Evolutionary conservation across 1,284 basidiomycete species (phyloP).

Genomic region (Volvariella volvacea): DNA sequence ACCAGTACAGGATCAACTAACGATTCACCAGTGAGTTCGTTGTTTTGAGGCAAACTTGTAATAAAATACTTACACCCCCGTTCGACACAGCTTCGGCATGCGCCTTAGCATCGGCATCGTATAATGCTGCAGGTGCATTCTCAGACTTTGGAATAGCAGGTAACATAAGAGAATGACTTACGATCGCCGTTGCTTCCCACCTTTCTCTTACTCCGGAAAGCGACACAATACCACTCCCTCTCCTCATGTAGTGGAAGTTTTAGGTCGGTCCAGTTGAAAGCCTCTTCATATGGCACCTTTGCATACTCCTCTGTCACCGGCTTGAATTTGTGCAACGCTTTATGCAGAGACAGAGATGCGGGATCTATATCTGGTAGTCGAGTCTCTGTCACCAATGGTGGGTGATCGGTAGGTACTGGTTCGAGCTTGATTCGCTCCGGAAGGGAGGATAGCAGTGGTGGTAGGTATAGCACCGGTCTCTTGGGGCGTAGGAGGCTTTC

Average conservation of each 20-base stretch:
- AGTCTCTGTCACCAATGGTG: constrained; percentile 58
- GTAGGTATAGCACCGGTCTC: constrained; percentile 66
- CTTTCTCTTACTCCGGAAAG: constrained; percentile 77
- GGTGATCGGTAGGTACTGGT: constrained; percentile 20
- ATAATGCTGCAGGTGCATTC: constrained; percentile 49
- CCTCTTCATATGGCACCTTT: constrained; percentile 51
- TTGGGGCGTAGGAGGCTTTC: constrained; percentile 28
- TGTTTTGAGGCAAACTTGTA: constrained; percentile 5
- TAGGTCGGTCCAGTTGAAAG: constrained; percentile 86
- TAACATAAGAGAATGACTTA: constrained; percentile 33
- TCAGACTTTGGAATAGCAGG: background rate
- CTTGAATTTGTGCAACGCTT: constrained; percentile 72
- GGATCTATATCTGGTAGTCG: constrained; percentile 79
- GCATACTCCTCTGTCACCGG: constrained; percentile 64
- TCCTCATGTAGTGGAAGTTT: constrained; percentile 60
- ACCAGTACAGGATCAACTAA: constrained; percentile 86
- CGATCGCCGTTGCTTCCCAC: constrained; percentile 60
- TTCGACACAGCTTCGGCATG: constrained; percentile 88
- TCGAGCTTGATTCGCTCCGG: constrained; percentile 31
- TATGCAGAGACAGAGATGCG: constrained; percentile 78
- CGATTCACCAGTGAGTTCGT: background rate
- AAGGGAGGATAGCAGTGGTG: constrained; percentile 72
- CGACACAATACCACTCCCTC: constrained; percentile 87
- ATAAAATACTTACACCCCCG: constrained; percentile 56
- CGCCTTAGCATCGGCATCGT: constrained; percentile 78